Percentiles rank a stretch among this genome's conserved stretches.
phyloP scores from a whole-genome alignment of 345 rosid species.

The Euphorbia pulcherrima region DNA sequence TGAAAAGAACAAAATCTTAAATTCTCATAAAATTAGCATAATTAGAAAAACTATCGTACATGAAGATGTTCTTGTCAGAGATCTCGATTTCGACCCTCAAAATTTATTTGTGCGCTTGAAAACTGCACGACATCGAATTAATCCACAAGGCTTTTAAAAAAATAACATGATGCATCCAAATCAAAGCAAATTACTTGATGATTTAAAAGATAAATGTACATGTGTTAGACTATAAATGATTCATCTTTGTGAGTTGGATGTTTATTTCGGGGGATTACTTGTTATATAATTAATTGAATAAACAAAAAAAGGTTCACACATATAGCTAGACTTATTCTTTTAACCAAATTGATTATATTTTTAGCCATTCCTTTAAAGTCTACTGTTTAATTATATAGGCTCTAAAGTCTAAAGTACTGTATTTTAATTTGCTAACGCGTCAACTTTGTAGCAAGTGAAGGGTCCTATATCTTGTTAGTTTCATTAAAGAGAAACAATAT shows the following conservation, averaged over 20 bases:
- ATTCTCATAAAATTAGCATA: too few relatives aligned
- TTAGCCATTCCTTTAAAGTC: not conserved
- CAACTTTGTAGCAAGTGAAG: not conserved
- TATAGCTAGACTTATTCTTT: not conserved
- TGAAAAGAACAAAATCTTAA: too few relatives aligned
- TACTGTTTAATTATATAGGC: not conserved
- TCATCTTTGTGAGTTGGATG: not conserved
- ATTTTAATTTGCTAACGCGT: not conserved
- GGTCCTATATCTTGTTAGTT: not conserved
- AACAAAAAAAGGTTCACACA: not conserved
- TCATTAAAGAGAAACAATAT: not conserved
- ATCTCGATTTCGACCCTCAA: too few relatives aligned
- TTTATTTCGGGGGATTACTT: not conserved
- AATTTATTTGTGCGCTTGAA: too few relatives aligned
- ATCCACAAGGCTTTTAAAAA: too few relatives aligned
- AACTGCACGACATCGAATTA: too few relatives aligned
- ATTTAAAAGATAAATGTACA: too few relatives aligned
- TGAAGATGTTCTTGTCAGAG: too few relatives aligned
- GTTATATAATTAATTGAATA: not conserved
- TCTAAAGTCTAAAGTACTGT: not conserved
- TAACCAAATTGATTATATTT: not conserved
- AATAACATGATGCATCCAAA: too few relatives aligned
- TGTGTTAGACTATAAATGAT: too few relatives aligned
- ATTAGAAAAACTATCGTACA: too few relatives aligned
- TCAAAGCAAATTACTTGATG: too few relatives aligned